Conservation (phyloP, 495 filamentous ascomycete genomes). For the Penicillium antarcticum region DNA sequence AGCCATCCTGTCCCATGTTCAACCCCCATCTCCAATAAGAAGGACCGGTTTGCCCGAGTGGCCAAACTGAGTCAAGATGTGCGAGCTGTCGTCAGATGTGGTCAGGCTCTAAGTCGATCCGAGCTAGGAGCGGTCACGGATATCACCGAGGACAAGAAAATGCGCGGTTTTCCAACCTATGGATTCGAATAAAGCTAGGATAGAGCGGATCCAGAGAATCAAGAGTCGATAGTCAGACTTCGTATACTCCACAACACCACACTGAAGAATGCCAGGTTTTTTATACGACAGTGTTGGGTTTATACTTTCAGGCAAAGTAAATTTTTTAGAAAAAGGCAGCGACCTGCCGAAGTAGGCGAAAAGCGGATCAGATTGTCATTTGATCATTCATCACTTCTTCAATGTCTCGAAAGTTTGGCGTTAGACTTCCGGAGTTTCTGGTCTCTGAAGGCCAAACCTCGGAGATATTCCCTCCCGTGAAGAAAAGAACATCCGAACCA, state of each 20-base stretch:
- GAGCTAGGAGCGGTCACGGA: too few relatives aligned
- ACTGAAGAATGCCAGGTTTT: constrained; percentile 1
- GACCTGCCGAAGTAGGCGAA: background rate
- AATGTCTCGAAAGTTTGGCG: background rate
- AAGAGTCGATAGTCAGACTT: too few relatives aligned
- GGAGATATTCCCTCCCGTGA: constrained; percentile 2
- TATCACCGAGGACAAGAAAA: too few relatives aligned
- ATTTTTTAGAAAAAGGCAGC: background rate
- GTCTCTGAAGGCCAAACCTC: background rate
- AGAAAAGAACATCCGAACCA: background rate
- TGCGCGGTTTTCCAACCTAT: too few relatives aligned
- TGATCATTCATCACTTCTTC: background rate
- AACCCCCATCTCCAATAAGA: background rate
- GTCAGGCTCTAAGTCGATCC: background rate
- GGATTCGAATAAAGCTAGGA: too few relatives aligned
- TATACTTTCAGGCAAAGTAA: background rate
- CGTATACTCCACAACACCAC: background rate
- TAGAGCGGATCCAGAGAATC: too few relatives aligned
- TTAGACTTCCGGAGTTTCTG: too few relatives aligned
- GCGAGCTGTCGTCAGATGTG: background rate
- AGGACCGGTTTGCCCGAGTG: background rate
- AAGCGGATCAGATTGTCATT: background rate
- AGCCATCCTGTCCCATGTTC: too few relatives aligned
- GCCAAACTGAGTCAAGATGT: constrained; percentile 8
- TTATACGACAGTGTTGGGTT: background rate